These are phyloP conservation scores for Glaciozyma martinii DNA, from an alignment of 768 basidiomycete genomes.

Conservation along the genomic window DNA sequence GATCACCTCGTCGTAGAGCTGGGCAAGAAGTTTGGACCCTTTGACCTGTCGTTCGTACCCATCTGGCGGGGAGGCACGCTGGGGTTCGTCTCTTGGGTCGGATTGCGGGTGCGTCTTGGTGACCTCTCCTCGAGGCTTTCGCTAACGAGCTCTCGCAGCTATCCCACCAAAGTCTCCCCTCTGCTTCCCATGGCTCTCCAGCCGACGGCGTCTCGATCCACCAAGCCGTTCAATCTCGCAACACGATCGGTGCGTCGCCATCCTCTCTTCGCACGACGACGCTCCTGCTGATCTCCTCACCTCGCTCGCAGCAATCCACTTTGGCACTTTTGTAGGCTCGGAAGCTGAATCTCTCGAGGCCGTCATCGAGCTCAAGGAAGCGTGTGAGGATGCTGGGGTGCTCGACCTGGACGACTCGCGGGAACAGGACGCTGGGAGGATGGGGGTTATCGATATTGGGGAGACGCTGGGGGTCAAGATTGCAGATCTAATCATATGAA, in stretches of 20 bases:
- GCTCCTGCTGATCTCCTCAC: neutral
- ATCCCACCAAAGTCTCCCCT: slow-evolving; percentile 38
- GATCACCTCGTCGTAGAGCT: slow-evolving; percentile 38
- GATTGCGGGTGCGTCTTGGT: slow-evolving; percentile 39
- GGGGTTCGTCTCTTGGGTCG: slow-evolving; percentile 41
- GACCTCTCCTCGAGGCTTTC: neutral
- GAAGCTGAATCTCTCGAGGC: slow-evolving; percentile 44
- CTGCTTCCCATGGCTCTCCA: slow-evolving; percentile 43
- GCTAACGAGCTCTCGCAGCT: slow-evolving; percentile 25
- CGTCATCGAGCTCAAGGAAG: slow-evolving; percentile 38
- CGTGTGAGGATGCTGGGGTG: slow-evolving; percentile 23
- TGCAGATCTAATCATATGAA: slow-evolving; percentile 11
- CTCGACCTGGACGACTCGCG: neutral
- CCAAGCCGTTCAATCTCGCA: slow-evolving; percentile 41
- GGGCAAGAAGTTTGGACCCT: slow-evolving; percentile 42
- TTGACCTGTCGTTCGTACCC: slow-evolving; percentile 45
- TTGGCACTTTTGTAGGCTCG: slow-evolving; percentile 45
- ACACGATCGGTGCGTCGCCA: slow-evolving; percentile 37
- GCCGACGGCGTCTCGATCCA: slow-evolving; percentile 44
- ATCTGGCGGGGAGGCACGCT: slow-evolving; percentile 47
- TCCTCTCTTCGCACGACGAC: neutral
- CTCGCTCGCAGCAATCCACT: slow-evolving; percentile 40
- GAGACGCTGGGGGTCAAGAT: slow-evolving; percentile 46
- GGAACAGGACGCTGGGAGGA: neutral
- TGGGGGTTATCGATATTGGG: slow-evolving; percentile 24